Evolutionary conservation across 495 filamentous ascomycete genomes (phyloP), one percentile per base, ranked within the genome.

Genomic region (Penicillium fimorum): DNA sequence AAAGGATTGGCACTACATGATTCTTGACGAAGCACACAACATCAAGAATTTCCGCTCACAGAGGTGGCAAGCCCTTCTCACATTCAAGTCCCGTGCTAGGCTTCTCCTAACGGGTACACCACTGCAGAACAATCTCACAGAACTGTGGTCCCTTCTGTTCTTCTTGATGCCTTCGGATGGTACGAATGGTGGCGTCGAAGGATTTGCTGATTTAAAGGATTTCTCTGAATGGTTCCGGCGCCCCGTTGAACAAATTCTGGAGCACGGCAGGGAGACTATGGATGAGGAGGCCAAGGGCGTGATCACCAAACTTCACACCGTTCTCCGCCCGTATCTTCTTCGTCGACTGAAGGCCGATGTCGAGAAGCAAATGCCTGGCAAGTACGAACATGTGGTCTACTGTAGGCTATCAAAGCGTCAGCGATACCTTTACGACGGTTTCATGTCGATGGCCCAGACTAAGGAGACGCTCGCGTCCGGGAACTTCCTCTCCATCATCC

Each of bases 1-100:
- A 50, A 82, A 91, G n/a, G 82, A 81, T 40, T 99, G 95, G 95
- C 92, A 97, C 69, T 99, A 97, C 73, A 91, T 99, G 84, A 88
- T 99, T 56, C 83, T 99, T 15, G 95, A 99, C 68, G 95, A 99
- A 75, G 95, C 95, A 1, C 95, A 99, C 70, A 97, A 97, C 69
- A 99, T 99, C 79, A 97, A 97, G 70, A 99, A 99, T 68, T 97
- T 97, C 79, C 91, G 92, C 60, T 96, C 93, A 0, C 92, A 96
- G 69, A 79, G 93, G 56, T 99, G 94, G 94, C 93, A 97, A 68
- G 90, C 90, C 0, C 77, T 99, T 47, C 82, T 99, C 7, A 94
- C 86, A 1, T 95, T 97, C 73, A 88, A 90, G 58, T 96, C 93
- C 4, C 83, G 86, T 45, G 87, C 92, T 22, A 82, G 95, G 22